Conservation (phyloP, 371 early-diverging fungal species). For the Saksenaea oblongispora region DNA sequence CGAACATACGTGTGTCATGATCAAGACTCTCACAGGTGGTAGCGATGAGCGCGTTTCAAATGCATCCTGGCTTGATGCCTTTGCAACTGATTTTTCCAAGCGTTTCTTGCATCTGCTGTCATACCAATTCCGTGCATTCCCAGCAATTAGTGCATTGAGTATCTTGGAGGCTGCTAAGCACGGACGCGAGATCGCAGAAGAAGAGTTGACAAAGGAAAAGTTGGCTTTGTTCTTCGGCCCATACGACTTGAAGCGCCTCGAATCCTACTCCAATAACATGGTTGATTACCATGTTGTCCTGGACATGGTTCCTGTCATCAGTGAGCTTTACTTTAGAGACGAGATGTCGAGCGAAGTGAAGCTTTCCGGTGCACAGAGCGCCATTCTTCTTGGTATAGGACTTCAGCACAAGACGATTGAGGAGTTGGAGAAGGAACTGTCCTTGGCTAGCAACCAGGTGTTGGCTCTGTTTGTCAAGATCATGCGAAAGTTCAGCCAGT, state of each 20-base stretch:
- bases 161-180: slow-evolving; percentile 76
- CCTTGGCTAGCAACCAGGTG: slow-evolving; percentile 80
- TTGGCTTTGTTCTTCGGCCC: slow-evolving; percentile 72
- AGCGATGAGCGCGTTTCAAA: slow-evolving; percentile 55
- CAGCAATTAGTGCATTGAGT: slow-evolving; percentile 77
- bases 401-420: slow-evolving; percentile 91
- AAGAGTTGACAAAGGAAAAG: slow-evolving; percentile 48
- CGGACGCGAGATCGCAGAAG: slow-evolving; percentile 33
- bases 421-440: slow-evolving; percentile 84
- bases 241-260: slow-evolving; percentile 94
- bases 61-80: slow-evolving; percentile 74
- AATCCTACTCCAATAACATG: slow-evolving; percentile 91
- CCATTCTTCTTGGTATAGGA: slow-evolving; percentile 86
- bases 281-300: slow-evolving; percentile 96
- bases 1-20: slow-evolving; percentile 97
- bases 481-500: slow-evolving; percentile 74
- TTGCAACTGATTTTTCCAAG: slow-evolving; percentile 86
- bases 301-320: slow-evolving; percentile 87
- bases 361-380: slow-evolving; percentile 86
- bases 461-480: slow-evolving; percentile 94
- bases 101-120: slow-evolving; percentile 86
- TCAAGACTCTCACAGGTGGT: slow-evolving; percentile 69
- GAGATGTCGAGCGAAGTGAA: slow-evolving; percentile 59
- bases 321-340: slow-evolving; percentile 76
- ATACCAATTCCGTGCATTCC: slow-evolving; percentile 87